A percentile compares a stretch with the other conserved stretches of the same genome.
These are phyloP conservation scores for Quercus suber DNA, from an alignment of 306 rosid genomes.

Conservation along the genomic window DNA sequence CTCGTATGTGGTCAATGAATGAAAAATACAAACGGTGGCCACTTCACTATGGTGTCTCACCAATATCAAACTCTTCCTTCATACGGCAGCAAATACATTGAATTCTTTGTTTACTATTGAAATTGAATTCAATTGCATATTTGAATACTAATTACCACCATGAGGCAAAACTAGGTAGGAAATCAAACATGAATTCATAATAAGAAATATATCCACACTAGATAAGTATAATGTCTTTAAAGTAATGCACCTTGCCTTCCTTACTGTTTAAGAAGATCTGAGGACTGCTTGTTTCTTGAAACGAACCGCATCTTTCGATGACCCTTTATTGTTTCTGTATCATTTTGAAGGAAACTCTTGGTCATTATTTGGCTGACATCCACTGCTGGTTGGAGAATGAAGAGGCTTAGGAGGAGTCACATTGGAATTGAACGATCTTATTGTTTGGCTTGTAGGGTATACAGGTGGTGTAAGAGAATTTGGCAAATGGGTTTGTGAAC, in stretches of 20 bases:
- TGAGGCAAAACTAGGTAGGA: conserved; percentile 3
- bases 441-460: conserved; percentile 36
- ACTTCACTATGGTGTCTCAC: not conserved
- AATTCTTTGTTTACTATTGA: not conserved
- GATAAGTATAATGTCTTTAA: conserved; percentile 9
- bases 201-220: conserved; percentile 17
- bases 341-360: conserved; percentile 43
- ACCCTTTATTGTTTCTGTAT: conserved; percentile 16
- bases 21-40: not conserved
- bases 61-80: not conserved
- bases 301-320: not conserved
- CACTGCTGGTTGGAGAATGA: conserved; percentile 25
- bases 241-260: not conserved
- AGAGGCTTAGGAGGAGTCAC: conserved; percentile 43
- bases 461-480: conserved; percentile 21
- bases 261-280: not conserved
- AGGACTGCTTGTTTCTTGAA: conserved; percentile 2
- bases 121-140: not conserved
- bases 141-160: not conserved
- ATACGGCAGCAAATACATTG: not conserved
- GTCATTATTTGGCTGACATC: conserved; percentile 38
- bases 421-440: conserved; percentile 49
- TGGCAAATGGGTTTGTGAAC: conserved; percentile 23
- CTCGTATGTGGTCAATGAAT: not conserved
- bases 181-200: not conserved